Base-by-base conservation (phyloP, 208 protist species). In the Leishmania braziliensis region DNA sequence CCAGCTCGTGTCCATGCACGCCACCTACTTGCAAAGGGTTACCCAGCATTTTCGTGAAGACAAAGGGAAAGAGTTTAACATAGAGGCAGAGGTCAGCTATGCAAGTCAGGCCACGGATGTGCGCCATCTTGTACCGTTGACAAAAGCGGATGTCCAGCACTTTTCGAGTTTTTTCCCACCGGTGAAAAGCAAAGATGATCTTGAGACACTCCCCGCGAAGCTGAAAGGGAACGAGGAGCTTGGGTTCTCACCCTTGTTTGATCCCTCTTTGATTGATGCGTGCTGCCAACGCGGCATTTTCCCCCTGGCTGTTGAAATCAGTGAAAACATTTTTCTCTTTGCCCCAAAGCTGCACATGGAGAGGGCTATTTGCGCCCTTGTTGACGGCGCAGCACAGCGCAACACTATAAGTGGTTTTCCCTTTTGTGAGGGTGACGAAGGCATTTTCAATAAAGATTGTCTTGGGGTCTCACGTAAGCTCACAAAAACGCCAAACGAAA, bases 231-330 rank as follows among this genome's bases (percentile, higher is more conserved):
- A 60, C 1, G 72, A 82, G 14, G 92, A 97, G 76, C 82, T 93
- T 63, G 94, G 89, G 20, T 93, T 94, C 75, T 95, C 90, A 18
- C 86, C 85, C 16, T 36, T 95, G 46, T 97, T 95, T 69, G 90
- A 87, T 75, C 91, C 92, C 12, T n/a, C 56, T 16, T 74, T 97
- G 18, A 78, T 97, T 6, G 92, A 96, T 60, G 90, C 75, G 8
- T 92, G 91, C 58, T 96, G 92, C 70, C 84, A 89, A 33, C 85
- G 88, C 3, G 92, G 94, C 0, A 92, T 97, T 73, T 97, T 97
- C 72, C 94, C 94, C 5, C 29, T 96, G 5, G 65, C 92, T 0
- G 62, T 92, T 26, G 36, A 26, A 46, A 69, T 95, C 2, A 76
- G 78, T 8, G 23, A 50, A 6, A 60, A 75, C n/a, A 51, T 78